phyloP scores from a whole-genome alignment of 2,329 filamentous ascomycete species.

The Talaromyces sp. region DNA sequence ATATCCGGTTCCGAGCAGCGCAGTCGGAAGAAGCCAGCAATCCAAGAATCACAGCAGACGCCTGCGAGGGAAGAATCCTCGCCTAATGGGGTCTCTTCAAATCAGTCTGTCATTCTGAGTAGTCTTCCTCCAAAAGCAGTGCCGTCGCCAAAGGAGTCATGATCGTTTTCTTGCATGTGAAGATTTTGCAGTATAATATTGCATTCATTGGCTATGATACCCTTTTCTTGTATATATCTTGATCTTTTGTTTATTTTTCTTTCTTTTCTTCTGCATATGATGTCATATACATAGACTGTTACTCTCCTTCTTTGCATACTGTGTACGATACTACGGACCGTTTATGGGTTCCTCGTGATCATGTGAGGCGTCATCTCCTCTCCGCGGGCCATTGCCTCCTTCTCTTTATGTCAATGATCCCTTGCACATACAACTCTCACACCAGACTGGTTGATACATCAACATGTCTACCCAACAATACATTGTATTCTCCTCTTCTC shows the following conservation, averaged over 20 bases:
- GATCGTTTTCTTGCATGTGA: background rate
- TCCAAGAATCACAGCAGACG: background rate
- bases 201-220: conserved; percentile 9
- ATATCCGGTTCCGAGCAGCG: conserved; percentile 18
- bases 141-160: conserved; percentile 4
- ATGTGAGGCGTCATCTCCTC: conserved; percentile 7
- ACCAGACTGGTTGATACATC: background rate
- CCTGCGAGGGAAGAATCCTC: background rate
- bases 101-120: conserved; percentile 4
- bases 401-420: background rate
- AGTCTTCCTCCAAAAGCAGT: background rate
- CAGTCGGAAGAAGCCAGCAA: background rate
- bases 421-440: background rate
- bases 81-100: background rate
- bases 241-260: background rate
- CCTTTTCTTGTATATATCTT: conserved; percentile 1
- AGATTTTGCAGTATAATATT: background rate
- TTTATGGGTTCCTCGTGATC: conserved; percentile 1
- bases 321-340: background rate
- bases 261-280: background rate
- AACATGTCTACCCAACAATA: conserved; percentile 1
- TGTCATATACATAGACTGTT: background rate
- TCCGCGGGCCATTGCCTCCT: background rate
- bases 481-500: conserved; percentile 36
- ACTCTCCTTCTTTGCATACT: background rate